phyloP scores from a whole-genome alignment of 2,329 filamentous ascomycete genomes.

The Aspergillus sclerotialis region DNA sequence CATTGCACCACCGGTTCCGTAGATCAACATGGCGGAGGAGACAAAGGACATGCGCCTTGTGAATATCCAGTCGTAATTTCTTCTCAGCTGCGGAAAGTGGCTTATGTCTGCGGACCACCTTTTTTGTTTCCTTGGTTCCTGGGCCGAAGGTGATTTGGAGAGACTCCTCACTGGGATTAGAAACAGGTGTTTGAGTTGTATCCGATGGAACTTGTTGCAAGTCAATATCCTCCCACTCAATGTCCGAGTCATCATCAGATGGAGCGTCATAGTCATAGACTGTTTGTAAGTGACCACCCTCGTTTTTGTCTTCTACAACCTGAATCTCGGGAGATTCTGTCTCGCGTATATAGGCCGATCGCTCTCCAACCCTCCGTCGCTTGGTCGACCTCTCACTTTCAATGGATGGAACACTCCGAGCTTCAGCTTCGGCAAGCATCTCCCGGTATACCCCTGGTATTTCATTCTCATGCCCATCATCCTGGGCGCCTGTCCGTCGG shows the following conservation, averaged over 20 bases:
- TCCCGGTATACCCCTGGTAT: constrained; percentile 34
- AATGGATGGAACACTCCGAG: constrained; percentile 20
- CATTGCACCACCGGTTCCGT: constrained; percentile 87
- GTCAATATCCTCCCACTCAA: constrained; percentile 59
- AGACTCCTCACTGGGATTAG: constrained; percentile 15
- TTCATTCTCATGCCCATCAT: constrained; percentile 22
- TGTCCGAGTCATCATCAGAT: constrained; percentile 56
- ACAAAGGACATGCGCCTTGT: constrained; percentile 80
- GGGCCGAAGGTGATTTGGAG: constrained; percentile 34
- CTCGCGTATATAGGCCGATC: constrained; percentile 8
- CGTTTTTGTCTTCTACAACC: constrained; percentile 5
- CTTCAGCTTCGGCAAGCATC: constrained; percentile 35
- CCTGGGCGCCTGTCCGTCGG: constrained; percentile 5
- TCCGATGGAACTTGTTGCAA: constrained; percentile 28
- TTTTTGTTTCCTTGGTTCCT: constrained; percentile 17
- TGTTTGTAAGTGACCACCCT: constrained; percentile 19
- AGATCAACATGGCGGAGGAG: constrained; percentile 69
- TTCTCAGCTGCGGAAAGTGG: constrained; percentile 52
- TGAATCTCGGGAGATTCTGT: constrained; percentile 4
- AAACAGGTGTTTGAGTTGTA: constrained; percentile 10
- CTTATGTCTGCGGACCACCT: constrained; percentile 36
- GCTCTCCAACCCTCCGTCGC: constrained; percentile 29
- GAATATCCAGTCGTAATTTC: constrained; percentile 62
- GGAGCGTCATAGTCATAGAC: constrained; percentile 38
- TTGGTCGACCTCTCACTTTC: constrained; percentile 27